Evolutionary conservation across 2,329 filamentous ascomycete genomes (phyloP), one percentile per base, ranked within the genome.

Genomic region (Dactylella cylindrospora): DNA sequence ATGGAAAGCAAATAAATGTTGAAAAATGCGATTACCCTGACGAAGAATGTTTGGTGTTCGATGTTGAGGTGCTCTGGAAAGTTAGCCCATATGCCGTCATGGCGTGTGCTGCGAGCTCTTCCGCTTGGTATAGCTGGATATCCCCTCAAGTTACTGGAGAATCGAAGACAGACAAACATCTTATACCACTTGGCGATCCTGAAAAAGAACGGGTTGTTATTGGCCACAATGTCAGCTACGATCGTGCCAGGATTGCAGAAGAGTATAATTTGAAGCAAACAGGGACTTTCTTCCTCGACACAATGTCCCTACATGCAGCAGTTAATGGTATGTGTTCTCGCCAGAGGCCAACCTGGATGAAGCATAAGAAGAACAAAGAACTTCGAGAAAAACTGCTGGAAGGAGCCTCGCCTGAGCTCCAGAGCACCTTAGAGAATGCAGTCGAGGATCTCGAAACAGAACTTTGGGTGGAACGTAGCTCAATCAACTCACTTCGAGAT

Each of bases 301-400:
- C 93, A 23, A 98, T 98, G 93, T 97, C 91, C 1, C 76, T 98
- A 15, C 93, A 98, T 71, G 91, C 95, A 5, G 94, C 94, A 2
- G 91, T 95, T 19, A 98, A 98, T 71, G 93, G 93, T 65, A 98
- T 98, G 93, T 98, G 93, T 73, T 97, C 93, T 17, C 85, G 87
- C 66, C 93, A 98, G 73, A 82, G 93, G 43, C 93, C 94, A 6
- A 95, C 88, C 0, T 98, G 93, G 93, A 90, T 96, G 84, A 94
- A 88, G 72, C 88, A 95, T 73, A 87, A 89, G 71, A 98, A 98
- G 75, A 89, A 85, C 66, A 80, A 85, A 55, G 91, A 97, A 70
- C 70, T 91, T 38, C 79, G 88, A 43, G 90, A 96, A 64, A 86
- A 85, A 69, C 83, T 91, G 40, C 81, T 86, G 3, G 84, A 78